Conservation (phyloP, 805 yeast species). For the Hanseniaspora vineae region DNA sequence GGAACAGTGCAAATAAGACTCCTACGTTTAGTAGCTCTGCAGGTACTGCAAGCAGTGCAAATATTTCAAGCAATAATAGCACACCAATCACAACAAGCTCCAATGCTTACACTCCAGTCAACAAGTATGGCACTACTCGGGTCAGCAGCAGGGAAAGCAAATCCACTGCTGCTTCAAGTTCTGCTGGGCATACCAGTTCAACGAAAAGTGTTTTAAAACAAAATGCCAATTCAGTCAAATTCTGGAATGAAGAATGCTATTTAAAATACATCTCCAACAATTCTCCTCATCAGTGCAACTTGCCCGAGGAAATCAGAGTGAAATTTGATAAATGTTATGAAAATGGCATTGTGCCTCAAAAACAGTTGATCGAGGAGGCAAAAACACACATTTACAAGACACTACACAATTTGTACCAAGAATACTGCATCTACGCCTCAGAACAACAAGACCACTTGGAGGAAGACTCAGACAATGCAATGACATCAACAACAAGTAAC, state of each 20-base stretch:
- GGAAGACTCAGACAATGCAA: not conserved
- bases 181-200: too few relatives aligned
- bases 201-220: too few relatives aligned
- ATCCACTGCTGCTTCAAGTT: too few relatives aligned
- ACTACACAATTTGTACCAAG: constrained; percentile 7
- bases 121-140: too few relatives aligned
- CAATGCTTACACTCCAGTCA: too few relatives aligned
- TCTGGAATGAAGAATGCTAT: constrained; percentile 16
- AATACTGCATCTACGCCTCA: not conserved
- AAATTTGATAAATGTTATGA: constrained; percentile 12
- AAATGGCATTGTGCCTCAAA: constrained; percentile 9
- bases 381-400: constrained; percentile 15
- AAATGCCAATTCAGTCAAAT: constrained; percentile 1
- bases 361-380: constrained; percentile 12
- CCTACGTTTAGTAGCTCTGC: too few relatives aligned
- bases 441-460: not conserved
- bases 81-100: too few relatives aligned
- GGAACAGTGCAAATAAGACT: too few relatives aligned
- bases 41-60: too few relatives aligned
- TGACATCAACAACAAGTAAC: not conserved
- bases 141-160: too few relatives aligned
- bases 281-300: constrained; percentile 20
- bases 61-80: too few relatives aligned
- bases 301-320: constrained; percentile 15
- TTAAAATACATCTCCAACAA: constrained; percentile 13